Percentiles rank a stretch among this genome's conserved stretches.
These are phyloP conservation scores for Boletus eberwhitei DNA, from an alignment of 768 basidiomycete species.

Conservation along the genomic window DNA sequence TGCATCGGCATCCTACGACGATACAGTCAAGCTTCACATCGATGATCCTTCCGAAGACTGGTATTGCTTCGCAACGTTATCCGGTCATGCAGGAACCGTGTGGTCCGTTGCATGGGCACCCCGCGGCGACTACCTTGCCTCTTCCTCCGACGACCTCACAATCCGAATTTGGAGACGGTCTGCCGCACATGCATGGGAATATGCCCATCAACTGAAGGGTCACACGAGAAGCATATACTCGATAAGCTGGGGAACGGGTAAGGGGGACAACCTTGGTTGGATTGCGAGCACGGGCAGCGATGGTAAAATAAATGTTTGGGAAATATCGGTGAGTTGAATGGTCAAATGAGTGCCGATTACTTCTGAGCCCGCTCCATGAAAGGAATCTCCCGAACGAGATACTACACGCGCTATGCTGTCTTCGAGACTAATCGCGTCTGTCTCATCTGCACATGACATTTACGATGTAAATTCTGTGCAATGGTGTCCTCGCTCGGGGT, in stretches of 20 bases:
- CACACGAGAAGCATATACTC: conserved; percentile 81
- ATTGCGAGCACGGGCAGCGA: conserved; percentile 85
- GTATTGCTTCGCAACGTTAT: conserved; percentile 80
- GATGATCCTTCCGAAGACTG: conserved; percentile 96
- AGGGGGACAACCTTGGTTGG: conserved; percentile 60
- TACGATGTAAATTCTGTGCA: conserved; percentile 80
- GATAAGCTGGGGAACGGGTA: conserved; percentile 63
- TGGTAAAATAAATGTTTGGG: conserved; percentile 79
- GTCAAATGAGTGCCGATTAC: background rate
- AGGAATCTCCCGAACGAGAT: conserved; percentile 19
- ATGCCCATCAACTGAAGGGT: conserved; percentile 53
- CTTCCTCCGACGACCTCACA: conserved; percentile 80
- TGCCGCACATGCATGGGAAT: conserved; percentile 60
- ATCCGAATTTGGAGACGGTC: conserved; percentile 82
- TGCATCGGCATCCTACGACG: conserved; percentile 96
- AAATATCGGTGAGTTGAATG: conserved; percentile 50
- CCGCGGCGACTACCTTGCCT: conserved; percentile 75
- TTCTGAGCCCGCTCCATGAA: background rate
- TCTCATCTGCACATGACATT: conserved; percentile 72
- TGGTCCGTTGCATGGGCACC: conserved; percentile 88
- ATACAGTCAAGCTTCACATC: conserved; percentile 88
- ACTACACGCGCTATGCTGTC: conserved; percentile 27
- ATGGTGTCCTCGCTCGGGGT: conserved; percentile 75
- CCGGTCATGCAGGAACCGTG: conserved; percentile 83
- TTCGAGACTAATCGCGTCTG: conserved; percentile 48